Evolutionary conservation across 2,329 filamentous ascomycete genomes (phyloP), one percentile per base, ranked within the genome.

Genomic region (Epichloe sylvatica): DNA sequence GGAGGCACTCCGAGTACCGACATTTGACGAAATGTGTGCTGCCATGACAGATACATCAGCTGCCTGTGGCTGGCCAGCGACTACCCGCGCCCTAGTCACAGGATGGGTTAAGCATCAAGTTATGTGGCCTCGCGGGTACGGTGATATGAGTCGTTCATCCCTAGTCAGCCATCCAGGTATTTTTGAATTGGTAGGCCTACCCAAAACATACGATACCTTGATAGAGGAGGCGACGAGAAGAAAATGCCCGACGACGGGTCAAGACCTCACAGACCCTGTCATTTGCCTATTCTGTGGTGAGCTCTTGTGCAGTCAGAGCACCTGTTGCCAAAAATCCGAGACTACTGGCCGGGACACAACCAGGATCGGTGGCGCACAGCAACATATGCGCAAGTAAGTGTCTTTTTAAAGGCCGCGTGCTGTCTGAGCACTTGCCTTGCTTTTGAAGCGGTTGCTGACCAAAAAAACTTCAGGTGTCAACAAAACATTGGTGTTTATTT

Each of bases 201-300:
- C 92, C 1, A 86, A 86, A 66, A 89, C 91, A 59, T 98, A 89
- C 63, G 92, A 97, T 64, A 84, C 81, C 3, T 73, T 98, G 37
- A 94, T 95, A 51, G 91, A 96, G 61, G 90, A 94, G 67, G 87
- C 88, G 25, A 91, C 92, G 57, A 82, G 81, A 55, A 74, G 84
- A 47, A 81, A 78, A 46, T 98, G 92, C 61, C 89, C 89, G 0
- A 94, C 83, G 2, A 95, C 88, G 1, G 89, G 89, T 55, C 94
- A 92, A 63, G 91, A 96, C 57, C 71, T 98, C 46, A 84, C 83
- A 2, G 94, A 98, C 64, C 89, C 92, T 0, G 86, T 85, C 55
- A 79, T 98, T 37, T 98, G 92, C 62, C 76, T 98, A 38, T 88
- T 96, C 69, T 98, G 92, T 62, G 91, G 92, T 35, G 89, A 90